Evolutionary conservation across 495 filamentous ascomycete genomes (phyloP), one percentile per base, ranked within the genome.

Genomic region (Daldinia concentrica): DNA sequence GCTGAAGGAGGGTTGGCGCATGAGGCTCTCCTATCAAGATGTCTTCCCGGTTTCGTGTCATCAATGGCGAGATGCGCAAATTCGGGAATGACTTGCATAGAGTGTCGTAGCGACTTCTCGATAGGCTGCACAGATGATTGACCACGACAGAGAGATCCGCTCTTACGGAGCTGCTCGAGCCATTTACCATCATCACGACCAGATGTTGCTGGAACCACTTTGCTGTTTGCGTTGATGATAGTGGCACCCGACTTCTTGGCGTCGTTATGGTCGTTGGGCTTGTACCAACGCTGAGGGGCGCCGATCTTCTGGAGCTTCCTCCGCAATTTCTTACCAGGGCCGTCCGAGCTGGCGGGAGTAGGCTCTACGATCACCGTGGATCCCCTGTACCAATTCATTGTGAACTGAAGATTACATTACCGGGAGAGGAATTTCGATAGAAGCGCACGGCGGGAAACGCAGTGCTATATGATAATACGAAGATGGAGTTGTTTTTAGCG

Each of bases 281-380:
- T 75, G 24, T 69, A 69, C 63, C 67, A 57, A 29, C 64, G 74
- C 27, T 72, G 74, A 54, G 77, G 72, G 24, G 71, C 55, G 50
- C 77, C 64, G 32, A 68, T 69, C 57, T 84, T 85, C 62, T 82
- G 81, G 48, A 82, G 78, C 67, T 81, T 84, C 62, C 71, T 78
- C 60, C 80, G 81, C 60, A 79, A 76, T 39, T 74, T 82, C 50
- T 75, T 78, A 19, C 65, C 69, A 45, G 64, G 32, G 24, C 69
- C 73, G 50, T 68, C 73, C 22, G 74, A 48, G 71, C 74, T 77
- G 56, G 61, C 66, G 43, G 66, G 43, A 6, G 63, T 54, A 5
- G 68, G 62, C 24, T 72, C 71, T 6, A 70, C 63, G 56, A 63
- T 74, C 71, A 73, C 73, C 65, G 71, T 65, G 68, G 67, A 55